Evolutionary conservation across 1,139 yeast species (phyloP).

Genomic region (Pichia sp.): DNA sequence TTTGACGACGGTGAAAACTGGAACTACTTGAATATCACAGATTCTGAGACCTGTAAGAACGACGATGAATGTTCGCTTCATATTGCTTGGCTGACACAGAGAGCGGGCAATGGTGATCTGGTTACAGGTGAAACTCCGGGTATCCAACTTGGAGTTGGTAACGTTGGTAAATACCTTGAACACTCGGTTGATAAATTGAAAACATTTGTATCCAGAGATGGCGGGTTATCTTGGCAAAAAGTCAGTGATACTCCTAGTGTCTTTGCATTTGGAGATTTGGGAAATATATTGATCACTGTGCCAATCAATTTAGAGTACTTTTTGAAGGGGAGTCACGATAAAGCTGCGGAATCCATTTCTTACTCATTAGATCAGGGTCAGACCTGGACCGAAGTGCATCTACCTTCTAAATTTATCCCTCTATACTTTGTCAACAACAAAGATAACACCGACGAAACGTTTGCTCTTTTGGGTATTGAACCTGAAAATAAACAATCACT

Average conservation of each 20-base stretch:
- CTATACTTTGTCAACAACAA: slow-evolving; percentile 50
- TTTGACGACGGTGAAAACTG: slow-evolving; percentile 60
- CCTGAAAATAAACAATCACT: slow-evolving; percentile 17
- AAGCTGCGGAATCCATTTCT: slow-evolving; percentile 33
- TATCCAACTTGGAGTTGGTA: slow-evolving; percentile 58
- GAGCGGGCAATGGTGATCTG: slow-evolving; percentile 66
- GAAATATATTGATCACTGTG: slow-evolving; percentile 66
- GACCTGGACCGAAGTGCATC: slow-evolving; percentile 50
- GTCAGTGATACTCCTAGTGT: slow-evolving; percentile 52
- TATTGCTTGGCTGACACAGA: slow-evolving; percentile 45
- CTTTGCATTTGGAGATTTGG: slow-evolving; percentile 74
- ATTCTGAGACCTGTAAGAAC: slow-evolving; percentile 43
- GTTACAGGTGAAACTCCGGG: slow-evolving; percentile 63
- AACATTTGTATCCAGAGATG: slow-evolving; percentile 71
- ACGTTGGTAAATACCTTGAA: slow-evolving; percentile 54
- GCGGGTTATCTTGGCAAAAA: slow-evolving; percentile 67
- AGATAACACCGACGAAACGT: slow-evolving; percentile 69
- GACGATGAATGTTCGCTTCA: slow-evolving; percentile 54
- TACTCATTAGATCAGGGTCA: slow-evolving; percentile 75
- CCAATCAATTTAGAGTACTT: slow-evolving; percentile 31
- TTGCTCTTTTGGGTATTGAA: slow-evolving; percentile 42
- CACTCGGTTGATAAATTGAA: slow-evolving; percentile 32
- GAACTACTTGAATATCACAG: slow-evolving; percentile 41
- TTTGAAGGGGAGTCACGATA: slow-evolving; percentile 10
- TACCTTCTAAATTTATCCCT: slow-evolving; percentile 50